phyloP scores from a whole-genome alignment of 192 early-diverging fungal species.

The Paraglomus occultum region DNA sequence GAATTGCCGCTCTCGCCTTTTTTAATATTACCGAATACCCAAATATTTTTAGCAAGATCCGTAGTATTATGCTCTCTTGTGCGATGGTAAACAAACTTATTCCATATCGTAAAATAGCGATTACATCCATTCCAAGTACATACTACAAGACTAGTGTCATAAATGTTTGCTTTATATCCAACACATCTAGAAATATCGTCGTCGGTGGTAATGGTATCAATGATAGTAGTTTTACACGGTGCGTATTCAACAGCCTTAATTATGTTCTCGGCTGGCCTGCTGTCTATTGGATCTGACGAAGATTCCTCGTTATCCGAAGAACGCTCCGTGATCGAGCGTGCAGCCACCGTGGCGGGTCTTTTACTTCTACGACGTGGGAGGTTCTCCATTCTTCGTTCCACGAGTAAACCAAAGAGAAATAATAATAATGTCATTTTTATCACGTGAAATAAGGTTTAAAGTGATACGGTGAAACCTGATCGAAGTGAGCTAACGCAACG shows the following conservation, averaged over 20 bases:
- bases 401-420: too few relatives aligned
- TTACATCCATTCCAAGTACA: slow-evolving; percentile 30
- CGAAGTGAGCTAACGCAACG: too few relatives aligned
- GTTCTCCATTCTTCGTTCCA: too few relatives aligned
- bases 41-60: slow-evolving; percentile 22
- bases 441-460: too few relatives aligned
- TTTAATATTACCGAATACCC: slow-evolving; percentile 32
- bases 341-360: too few relatives aligned
- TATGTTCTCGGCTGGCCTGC: neutral
- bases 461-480: too few relatives aligned
- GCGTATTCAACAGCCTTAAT: slow-evolving; percentile 13
- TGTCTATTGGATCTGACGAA: too few relatives aligned
- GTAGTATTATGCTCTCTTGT: slow-evolving; percentile 27
- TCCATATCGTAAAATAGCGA: slow-evolving; percentile 25
- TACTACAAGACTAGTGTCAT: slow-evolving; percentile 29
- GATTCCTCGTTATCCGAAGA: too few relatives aligned
- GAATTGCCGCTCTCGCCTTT: slow-evolving; percentile 5
- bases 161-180: slow-evolving; percentile 31
- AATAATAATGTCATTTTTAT: too few relatives aligned
- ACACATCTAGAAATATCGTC: slow-evolving; percentile 24
- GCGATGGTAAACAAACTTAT: slow-evolving; percentile 25
- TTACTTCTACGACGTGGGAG: too few relatives aligned
- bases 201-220: slow-evolving; percentile 25
- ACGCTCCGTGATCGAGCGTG: too few relatives aligned
- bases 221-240: neutral